Conservation (phyloP, 306 rosid genomes). For the Pterocarpus santalinus region DNA sequence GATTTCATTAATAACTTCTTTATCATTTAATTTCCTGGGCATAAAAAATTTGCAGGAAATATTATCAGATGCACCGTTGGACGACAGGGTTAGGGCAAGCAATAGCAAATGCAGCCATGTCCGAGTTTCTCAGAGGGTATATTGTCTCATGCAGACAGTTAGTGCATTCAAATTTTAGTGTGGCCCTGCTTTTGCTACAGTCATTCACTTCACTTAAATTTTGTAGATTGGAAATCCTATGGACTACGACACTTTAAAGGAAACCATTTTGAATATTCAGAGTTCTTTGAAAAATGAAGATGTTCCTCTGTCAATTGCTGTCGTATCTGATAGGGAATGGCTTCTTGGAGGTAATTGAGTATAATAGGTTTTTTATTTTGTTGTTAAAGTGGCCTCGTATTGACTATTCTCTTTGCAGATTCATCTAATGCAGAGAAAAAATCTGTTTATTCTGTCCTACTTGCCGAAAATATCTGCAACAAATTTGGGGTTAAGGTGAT, state of each 20-base stretch:
- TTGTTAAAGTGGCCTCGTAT: conserved; percentile 29
- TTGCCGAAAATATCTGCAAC: conserved; percentile 85
- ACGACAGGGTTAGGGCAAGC: conserved; percentile 67
- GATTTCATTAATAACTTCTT: conserved; percentile 26
- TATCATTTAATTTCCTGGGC: conserved; percentile 21
- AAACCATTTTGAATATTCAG: conserved; percentile 74
- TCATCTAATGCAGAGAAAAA: conserved; percentile 82
- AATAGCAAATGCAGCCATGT: conserved; percentile 66
- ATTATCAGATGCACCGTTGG: conserved; percentile 78
- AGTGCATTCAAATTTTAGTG: conserved; percentile 30
- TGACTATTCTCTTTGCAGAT: conserved; percentile 70
- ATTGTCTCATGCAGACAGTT: conserved; percentile 42
- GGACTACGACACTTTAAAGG: conserved; percentile 83
- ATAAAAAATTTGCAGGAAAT: conserved; percentile 71
- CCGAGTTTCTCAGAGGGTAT: conserved; percentile 88
- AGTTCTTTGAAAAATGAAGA: conserved; percentile 59
- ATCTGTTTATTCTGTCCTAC: conserved; percentile 83
- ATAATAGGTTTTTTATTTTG: conserved; percentile 32
- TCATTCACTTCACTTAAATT: conserved; percentile 34
- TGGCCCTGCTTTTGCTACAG: conserved; percentile 32
- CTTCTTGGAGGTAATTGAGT: conserved; percentile 76
- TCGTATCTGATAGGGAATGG: conserved; percentile 87
- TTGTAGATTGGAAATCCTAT: conserved; percentile 86
- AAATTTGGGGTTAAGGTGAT: conserved; percentile 83
- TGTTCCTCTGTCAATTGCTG: conserved; percentile 79